Percentiles rank a stretch among this genome's conserved stretches.
phyloP scores from a whole-genome alignment of 139 green algal genomes.

The Chlamydomonas sphaeroides region DNA sequence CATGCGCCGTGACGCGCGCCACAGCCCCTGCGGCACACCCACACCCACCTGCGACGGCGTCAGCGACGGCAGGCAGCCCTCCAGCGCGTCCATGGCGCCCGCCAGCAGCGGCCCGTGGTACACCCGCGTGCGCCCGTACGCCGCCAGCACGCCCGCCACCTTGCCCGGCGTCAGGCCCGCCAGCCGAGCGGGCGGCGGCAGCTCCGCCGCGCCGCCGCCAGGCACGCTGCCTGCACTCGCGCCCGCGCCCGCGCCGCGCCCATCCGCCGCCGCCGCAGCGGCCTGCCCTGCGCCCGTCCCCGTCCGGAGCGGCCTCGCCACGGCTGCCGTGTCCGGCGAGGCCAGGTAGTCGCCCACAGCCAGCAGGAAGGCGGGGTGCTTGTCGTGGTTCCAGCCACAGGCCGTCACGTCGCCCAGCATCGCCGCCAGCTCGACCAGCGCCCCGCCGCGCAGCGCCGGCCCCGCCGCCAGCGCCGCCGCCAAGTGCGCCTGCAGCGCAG shows the following conservation, averaged over 20 bases:
- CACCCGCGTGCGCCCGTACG: neutral
- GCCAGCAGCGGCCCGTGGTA: constrained; percentile 2
- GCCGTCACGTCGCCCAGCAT: constrained; percentile 8
- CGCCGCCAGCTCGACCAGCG: neutral
- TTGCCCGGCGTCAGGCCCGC: neutral
- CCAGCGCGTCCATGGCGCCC: neutral
- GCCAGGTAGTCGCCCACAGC: neutral
- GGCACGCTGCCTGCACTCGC: no score
- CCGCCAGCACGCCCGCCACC: neutral
- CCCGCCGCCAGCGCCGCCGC: neutral
- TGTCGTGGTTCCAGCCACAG: neutral
- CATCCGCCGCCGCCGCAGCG: neutral
- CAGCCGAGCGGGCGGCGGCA: neutral
- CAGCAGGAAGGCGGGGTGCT: neutral
- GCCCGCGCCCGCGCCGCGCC: neutral
- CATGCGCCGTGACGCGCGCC: no score
- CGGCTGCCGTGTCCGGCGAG: neutral
- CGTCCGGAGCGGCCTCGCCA: no score
- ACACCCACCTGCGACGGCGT: neutral
- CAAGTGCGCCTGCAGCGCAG: neutral
- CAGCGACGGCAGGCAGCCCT: constrained; percentile 3
- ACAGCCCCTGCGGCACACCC: no score
- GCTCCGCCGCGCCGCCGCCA: no score
- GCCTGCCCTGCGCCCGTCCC: neutral
- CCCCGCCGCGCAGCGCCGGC: neutral